These are phyloP conservation scores for Oehlia diaphana DNA, from an alignment of 192 early-diverging fungal species.

Conservation along the genomic window DNA sequence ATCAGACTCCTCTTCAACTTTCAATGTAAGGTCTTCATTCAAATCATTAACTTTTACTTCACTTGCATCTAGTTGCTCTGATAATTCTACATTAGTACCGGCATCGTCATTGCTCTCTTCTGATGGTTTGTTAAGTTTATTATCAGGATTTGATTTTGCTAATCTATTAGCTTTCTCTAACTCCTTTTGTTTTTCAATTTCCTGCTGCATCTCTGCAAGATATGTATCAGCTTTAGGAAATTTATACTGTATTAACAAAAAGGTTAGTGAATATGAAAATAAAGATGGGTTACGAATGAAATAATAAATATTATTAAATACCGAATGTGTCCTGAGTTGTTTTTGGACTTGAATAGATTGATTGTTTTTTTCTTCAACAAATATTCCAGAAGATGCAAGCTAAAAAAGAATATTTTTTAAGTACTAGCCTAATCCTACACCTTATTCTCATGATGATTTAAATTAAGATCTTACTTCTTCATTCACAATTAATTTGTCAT, in stretches of 20 bases:
- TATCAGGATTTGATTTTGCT: not conserved
- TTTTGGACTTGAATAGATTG: conserved; percentile 25
- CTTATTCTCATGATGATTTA: not conserved
- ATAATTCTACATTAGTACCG: no score
- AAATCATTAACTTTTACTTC: not conserved
- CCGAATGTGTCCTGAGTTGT: conserved; percentile 16
- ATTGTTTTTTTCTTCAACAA: conserved; percentile 32
- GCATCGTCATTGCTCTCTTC: not conserved
- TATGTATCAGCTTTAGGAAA: conserved; percentile 45
- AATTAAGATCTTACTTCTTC: conserved; percentile 46
- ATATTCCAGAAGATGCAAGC: conserved; percentile 20
- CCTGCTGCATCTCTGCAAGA: conserved; percentile 33
- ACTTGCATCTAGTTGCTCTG: no score
- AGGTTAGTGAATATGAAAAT: conserved; percentile 3
- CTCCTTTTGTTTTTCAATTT: conserved; percentile 8
- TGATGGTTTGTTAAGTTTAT: not conserved
- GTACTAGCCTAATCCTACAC: no score
- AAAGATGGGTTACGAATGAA: not conserved
- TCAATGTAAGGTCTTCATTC: not conserved
- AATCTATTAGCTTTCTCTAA: conserved; percentile 26
- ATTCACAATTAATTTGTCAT: conserved; percentile 55
- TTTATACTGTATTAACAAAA: conserved; percentile 34
- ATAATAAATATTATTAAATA: not conserved
- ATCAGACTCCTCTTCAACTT: not conserved
- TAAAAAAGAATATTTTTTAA: not conserved